These are phyloP conservation scores for Gamarada debralockiae DNA, from an alignment of 495 filamentous ascomycete species.

Conservation along the genomic window DNA sequence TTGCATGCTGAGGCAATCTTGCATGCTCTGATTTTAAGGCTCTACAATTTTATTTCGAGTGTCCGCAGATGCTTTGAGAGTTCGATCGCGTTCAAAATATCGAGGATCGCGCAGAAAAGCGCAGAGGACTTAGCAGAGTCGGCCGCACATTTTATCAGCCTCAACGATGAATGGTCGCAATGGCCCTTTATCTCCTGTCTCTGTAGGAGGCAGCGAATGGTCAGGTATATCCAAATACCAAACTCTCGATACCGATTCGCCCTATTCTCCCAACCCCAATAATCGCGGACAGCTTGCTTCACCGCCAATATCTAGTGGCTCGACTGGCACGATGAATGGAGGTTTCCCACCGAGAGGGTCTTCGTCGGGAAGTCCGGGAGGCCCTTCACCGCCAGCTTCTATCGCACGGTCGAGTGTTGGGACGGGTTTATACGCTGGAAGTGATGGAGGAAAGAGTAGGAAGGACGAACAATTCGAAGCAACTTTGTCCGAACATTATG, in stretches of 20 bases:
- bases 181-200: conserved; percentile 75
- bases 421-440: conserved; percentile 60
- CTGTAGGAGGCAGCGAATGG: conserved; percentile 82
- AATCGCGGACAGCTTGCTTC: conserved; percentile 64
- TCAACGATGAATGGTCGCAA: conserved; percentile 57
- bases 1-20: conserved; percentile 11
- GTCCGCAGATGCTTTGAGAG: conserved; percentile 13
- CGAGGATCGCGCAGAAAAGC: conserved; percentile 9
- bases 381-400: conserved; percentile 81
- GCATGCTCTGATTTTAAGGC: not conserved
- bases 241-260: conserved; percentile 43
- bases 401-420: conserved; percentile 74
- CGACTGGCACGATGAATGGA: conserved; percentile 56
- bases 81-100: conserved; percentile 12
- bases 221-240: conserved; percentile 74
- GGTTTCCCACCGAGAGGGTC: conserved; percentile 44
- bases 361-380: conserved; percentile 34
- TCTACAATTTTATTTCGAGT: conserved; percentile 2
- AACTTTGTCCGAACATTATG: conserved; percentile 73
- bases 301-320: conserved; percentile 64
- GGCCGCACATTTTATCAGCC: conserved; percentile 7
- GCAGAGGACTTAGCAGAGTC: not conserved
- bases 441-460: conserved; percentile 47
- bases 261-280: conserved; percentile 50
- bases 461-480: conserved; percentile 44